phyloP scores from a whole-genome alignment of 176 grass and related monocot species.

The Cymbopogon citratus region DNA sequence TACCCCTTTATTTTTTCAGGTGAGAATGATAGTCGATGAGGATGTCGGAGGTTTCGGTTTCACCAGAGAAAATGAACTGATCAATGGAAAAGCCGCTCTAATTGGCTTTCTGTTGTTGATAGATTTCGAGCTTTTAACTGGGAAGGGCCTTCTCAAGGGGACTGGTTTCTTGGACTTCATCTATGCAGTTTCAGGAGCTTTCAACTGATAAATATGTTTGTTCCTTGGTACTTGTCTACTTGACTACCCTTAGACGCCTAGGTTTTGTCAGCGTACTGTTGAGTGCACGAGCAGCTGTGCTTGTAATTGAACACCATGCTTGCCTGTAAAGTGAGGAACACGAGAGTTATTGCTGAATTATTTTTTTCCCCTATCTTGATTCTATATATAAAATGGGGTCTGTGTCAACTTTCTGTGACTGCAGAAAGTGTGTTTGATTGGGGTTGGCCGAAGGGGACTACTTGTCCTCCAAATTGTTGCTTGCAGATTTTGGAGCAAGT shows the following conservation, averaged over 20 bases:
- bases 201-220: constrained; percentile 42
- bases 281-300: constrained; percentile 9
- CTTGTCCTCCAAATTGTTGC: not conserved
- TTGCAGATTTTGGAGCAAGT: not conserved
- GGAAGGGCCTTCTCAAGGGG: constrained; percentile 95
- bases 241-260: constrained; percentile 4
- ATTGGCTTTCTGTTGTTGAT: constrained; percentile 91
- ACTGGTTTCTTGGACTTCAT: constrained; percentile 98
- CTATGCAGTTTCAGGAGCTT: constrained; percentile 63
- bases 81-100: constrained; percentile 92
- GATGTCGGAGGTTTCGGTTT: constrained; percentile 90
- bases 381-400: not conserved
- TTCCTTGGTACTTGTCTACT: constrained; percentile 29
- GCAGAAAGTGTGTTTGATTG: not conserved
- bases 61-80: constrained; percentile 57
- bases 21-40: constrained; percentile 89
- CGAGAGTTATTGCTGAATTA: not conserved
- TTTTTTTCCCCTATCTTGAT: too few relatives aligned
- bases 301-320: constrained; percentile 14
- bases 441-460: not conserved
- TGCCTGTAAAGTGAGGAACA: not conserved
- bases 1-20: constrained; percentile 43
- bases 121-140: constrained; percentile 96
- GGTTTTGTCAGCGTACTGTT: constrained; percentile 9
- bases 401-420: not conserved